A percentile compares a stretch with the other conserved stretches of the same genome.
phyloP scores from a whole-genome alignment of 768 basidiomycete species.

The Lactarius hatsudake region DNA sequence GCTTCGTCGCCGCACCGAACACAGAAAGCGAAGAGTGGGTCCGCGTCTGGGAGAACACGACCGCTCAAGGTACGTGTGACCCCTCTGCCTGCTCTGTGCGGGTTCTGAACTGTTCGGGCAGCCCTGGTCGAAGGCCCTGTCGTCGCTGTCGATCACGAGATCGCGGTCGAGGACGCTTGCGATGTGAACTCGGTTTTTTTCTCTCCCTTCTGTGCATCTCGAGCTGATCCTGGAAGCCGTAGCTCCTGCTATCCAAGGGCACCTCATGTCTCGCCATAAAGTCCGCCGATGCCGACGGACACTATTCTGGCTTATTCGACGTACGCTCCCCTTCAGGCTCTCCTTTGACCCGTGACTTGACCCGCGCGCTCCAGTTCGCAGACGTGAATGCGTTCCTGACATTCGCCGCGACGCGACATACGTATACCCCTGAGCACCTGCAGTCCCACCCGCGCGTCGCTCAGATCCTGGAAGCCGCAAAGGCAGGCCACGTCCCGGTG shows the following conservation, averaged over 20 bases:
- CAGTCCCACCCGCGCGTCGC: constrained; percentile 57
- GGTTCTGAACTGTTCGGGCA: constrained; percentile 30
- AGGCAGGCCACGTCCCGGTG: constrained; percentile 69
- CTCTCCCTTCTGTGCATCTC: not conserved
- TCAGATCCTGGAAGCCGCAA: constrained; percentile 72
- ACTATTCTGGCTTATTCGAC: constrained; percentile 66
- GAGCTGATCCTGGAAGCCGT: constrained; percentile 15
- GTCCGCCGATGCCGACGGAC: constrained; percentile 30
- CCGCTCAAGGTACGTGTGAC: constrained; percentile 52
- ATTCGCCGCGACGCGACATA: constrained; percentile 76
- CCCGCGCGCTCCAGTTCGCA: constrained; percentile 54
- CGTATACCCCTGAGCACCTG: constrained; percentile 57
- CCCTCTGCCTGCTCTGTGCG: not conserved
- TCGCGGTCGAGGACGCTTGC: constrained; percentile 78
- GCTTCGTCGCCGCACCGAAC: constrained; percentile 32
- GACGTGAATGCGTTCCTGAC: constrained; percentile 89
- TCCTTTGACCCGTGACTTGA: not conserved
- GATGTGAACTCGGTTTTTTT: constrained; percentile 47
- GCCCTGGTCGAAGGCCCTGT: constrained; percentile 71
- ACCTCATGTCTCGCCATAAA: constrained; percentile 65
- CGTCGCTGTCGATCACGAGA: constrained; percentile 64
- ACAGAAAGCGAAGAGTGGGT: constrained; percentile 53
- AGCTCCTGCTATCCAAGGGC: constrained; percentile 64
- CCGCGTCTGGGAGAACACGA: constrained; percentile 51
- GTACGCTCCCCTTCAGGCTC: constrained; percentile 42